Evolutionary conservation across 2,329 filamentous ascomycete species (phyloP).

Genomic region (Aspergillus versicolor): DNA sequence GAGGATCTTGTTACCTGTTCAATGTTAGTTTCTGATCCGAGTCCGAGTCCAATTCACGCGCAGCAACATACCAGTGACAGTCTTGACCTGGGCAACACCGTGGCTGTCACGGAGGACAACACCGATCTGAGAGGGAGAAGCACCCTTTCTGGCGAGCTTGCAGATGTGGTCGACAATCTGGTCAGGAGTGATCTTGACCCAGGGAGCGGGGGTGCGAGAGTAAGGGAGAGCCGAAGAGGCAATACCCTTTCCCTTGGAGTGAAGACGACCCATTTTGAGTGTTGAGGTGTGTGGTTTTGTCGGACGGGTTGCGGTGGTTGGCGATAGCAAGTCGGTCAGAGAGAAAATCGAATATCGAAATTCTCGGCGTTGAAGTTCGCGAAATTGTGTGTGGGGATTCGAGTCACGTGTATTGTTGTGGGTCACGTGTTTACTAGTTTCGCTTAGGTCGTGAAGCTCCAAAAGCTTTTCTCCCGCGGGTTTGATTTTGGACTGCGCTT

Average conservation of each 20-base stretch:
- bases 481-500: conserved; percentile 8
- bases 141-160: conserved; percentile 98
- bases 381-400: conserved; percentile 14
- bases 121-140: conserved; percentile 98
- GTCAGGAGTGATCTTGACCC: conserved; percentile 98
- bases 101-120: conserved; percentile 97
- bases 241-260: conserved; percentile 99
- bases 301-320: conserved; percentile 27
- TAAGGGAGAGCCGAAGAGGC: conserved; percentile 93
- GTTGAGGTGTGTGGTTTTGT: conserved; percentile 22
- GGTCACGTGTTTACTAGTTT: conserved; percentile 31
- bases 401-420: conserved; percentile 21
- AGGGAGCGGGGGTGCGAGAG: conserved; percentile 86
- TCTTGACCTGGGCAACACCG: conserved; percentile 96
- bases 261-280: conserved; percentile 70
- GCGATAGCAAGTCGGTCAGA: conserved; percentile 21
- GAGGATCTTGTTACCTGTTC: conserved; percentile 96
- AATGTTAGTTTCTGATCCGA: conserved; percentile 41
- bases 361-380: conserved; percentile 4
- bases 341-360: conserved; percentile 7
- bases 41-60: neutral
- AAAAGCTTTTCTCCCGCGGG: conserved; percentile 4
- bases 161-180: conserved; percentile 98
- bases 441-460: conserved; percentile 16
- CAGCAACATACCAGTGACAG: conserved; percentile 77